Evolutionary conservation across 23 red algal genomes (phyloP).

Genomic region (Chondrus crispus): DNA sequence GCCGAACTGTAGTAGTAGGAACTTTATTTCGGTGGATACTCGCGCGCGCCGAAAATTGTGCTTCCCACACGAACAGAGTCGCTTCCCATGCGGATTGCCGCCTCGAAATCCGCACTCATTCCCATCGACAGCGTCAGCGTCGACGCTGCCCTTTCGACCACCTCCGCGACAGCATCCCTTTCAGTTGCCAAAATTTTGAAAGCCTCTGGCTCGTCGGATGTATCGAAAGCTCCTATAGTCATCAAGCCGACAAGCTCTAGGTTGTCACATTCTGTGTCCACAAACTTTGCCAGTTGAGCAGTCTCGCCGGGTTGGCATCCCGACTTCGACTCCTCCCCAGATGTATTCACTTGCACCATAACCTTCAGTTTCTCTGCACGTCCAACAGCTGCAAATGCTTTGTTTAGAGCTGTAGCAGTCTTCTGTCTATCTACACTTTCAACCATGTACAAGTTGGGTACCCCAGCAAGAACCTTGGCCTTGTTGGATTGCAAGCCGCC

Average conservation of each 20-base stretch:
- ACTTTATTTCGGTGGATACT: conserved; percentile 40
- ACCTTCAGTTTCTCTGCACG: conserved; percentile 59
- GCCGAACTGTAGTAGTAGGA: not conserved
- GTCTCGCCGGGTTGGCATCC: conserved; percentile 68
- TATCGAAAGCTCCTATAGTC: conserved; percentile 91
- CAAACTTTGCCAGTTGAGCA: conserved; percentile 47
- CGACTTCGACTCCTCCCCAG: conserved; percentile 81
- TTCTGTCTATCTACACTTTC: conserved; percentile 87
- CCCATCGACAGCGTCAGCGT: conserved; percentile 89
- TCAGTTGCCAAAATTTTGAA: conserved; percentile 51
- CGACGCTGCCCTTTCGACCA: not conserved
- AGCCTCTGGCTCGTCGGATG: conserved; percentile 49
- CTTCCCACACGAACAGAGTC: conserved; percentile 87
- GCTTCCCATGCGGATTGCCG: conserved; percentile 76
- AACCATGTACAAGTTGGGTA: conserved; percentile 73
- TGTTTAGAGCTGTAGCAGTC: conserved; percentile 78
- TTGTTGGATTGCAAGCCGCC: conserved; percentile 96
- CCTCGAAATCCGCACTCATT: conserved; percentile 94
- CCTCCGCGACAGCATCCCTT: conserved; percentile 37
- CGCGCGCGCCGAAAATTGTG: conserved; percentile 86
- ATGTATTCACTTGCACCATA: conserved; percentile 95
- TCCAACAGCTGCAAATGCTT: conserved; percentile 1
- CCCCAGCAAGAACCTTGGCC: conserved; percentile 54
- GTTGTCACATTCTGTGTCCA: conserved; percentile 51
- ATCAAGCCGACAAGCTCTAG: conserved; percentile 87